Evolutionary conservation across 225 moss, liverwort and hornwort genomes (phyloP), one percentile per base, ranked within the genome.

Genomic region (Sphagnum contortum): DNA sequence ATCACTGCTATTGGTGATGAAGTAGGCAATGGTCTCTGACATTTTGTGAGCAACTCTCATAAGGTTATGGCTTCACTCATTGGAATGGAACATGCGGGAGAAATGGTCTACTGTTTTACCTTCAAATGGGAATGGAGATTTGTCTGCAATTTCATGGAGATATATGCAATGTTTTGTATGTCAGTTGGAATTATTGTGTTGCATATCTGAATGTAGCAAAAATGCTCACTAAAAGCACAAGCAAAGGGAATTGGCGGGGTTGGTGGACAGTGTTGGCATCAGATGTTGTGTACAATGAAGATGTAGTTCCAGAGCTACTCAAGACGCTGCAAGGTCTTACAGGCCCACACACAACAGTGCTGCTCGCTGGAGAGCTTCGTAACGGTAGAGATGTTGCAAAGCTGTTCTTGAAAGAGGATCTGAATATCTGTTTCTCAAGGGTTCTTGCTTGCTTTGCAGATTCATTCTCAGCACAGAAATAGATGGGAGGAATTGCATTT

Each of bases 211-310:
- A 12, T 5, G 12, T 13, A 6, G 44, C 44, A 8, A 46, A 7
- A 61, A 47, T 9, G 5, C 61, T 61, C 44, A 45, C 44, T 1
- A 2, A 6, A 14, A 13, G 10, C 2, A 5, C 3, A 55, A 51
- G 29, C 29, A 29, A 29, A 29, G 29, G 52, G 52, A 52, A 5
- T 6, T 52, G 44, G 45, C n/a, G 56, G 50, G 66, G 67, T 71
- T 66, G 52, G 47, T 29, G 29, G 29, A 29, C 67, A 86, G 88
- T 96, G 62, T 66, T 96, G 56, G 95, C 95, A 55, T 92, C 95
- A 50, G 95, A 96, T 70, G 95, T 96, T 5, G 75, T 92, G 44
- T 96, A 92, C 81, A 88, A 83, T 57, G 92, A 96, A 65, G 84
- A 83, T 50, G 87, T 85, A 58, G 88, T 90, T 53, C 83, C 84